phyloP scores from a whole-genome alignment of 2,329 filamentous ascomycete species.

The Colletotrichum sp. region DNA sequence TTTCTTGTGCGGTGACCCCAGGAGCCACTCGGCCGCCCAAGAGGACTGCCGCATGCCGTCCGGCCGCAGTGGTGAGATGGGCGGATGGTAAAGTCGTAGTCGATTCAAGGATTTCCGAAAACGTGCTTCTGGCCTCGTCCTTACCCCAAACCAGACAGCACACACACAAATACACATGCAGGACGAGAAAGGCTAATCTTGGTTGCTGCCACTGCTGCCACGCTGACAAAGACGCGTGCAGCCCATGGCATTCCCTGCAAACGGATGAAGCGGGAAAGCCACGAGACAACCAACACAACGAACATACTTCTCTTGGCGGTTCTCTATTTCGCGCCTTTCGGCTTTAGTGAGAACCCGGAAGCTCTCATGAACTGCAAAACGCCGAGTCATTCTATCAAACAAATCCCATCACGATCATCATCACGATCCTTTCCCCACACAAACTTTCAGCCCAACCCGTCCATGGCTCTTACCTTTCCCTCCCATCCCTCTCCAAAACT shows the following conservation, averaged over 20 bases:
- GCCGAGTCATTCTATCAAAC: slow-evolving; percentile 1
- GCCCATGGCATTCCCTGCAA: slow-evolving; percentile 2
- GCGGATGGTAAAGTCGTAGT: background rate
- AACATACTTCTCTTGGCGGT: background rate
- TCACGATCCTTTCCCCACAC: background rate
- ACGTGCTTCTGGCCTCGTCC: background rate
- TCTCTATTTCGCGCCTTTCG: background rate
- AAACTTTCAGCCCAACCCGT: background rate
- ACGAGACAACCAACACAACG: background rate
- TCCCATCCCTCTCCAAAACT: background rate
- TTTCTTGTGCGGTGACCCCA: background rate
- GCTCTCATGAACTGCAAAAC: background rate
- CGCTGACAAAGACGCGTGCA: slow-evolving; percentile 8
- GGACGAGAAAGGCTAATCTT: background rate
- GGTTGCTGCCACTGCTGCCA: background rate
- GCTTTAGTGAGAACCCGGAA: background rate
- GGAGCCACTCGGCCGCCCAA: background rate
- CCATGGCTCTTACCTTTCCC: background rate
- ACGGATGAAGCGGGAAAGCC: slow-evolving; percentile 6
- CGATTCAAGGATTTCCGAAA: slow-evolving; percentile 4
- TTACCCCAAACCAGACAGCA: background rate
- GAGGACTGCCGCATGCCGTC: background rate
- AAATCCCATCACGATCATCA: background rate
- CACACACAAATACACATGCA: background rate
- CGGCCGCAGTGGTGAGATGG: background rate